Percentiles rank a stretch among this genome's conserved stretches.
phyloP scores from a whole-genome alignment of 2,329 filamentous ascomycete genomes.

The Hansfordia pulvinata region DNA sequence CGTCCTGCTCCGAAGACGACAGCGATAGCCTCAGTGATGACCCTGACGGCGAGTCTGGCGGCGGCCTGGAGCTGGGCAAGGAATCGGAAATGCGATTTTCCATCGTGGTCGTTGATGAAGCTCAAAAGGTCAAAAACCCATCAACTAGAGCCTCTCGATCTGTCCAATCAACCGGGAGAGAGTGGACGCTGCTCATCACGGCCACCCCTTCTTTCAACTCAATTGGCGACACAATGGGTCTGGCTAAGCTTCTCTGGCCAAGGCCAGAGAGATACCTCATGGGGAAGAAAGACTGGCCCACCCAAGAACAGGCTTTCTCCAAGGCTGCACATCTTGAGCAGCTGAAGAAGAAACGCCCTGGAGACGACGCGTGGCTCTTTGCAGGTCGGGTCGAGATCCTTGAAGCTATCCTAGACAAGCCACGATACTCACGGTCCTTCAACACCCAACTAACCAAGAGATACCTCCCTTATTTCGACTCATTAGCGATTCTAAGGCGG shows the following conservation, averaged over 20 bases:
- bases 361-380: slow-evolving; percentile 7
- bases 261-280: slow-evolving; percentile 7
- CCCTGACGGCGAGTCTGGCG: too few relatives aligned
- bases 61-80: too few relatives aligned
- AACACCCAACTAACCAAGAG: too few relatives aligned
- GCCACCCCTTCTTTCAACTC: slow-evolving; percentile 15
- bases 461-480: slow-evolving; percentile 12
- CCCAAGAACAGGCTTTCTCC: background rate
- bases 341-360: slow-evolving; percentile 4
- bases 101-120: slow-evolving; percentile 15
- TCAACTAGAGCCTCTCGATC: slow-evolving; percentile 11
- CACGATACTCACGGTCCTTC: too few relatives aligned
- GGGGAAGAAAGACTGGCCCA: too few relatives aligned
- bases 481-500: slow-evolving; percentile 13
- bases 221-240: slow-evolving; percentile 11
- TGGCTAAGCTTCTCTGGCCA: slow-evolving; percentile 11
- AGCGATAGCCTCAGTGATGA: too few relatives aligned
- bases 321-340: slow-evolving; percentile 1
- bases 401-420: slow-evolving; percentile 7
- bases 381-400: slow-evolving; percentile 10
- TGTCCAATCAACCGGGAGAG: slow-evolving; percentile 9
- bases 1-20: slow-evolving; percentile 6
- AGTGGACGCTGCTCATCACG: slow-evolving; percentile 14
- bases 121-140: slow-evolving; percentile 13
- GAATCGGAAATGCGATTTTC: slow-evolving; percentile 8